Evolutionary conservation across 2,329 filamentous ascomycete genomes (phyloP), one percentile per base, ranked within the genome.

Genomic region (Arthroderma sp.): DNA sequence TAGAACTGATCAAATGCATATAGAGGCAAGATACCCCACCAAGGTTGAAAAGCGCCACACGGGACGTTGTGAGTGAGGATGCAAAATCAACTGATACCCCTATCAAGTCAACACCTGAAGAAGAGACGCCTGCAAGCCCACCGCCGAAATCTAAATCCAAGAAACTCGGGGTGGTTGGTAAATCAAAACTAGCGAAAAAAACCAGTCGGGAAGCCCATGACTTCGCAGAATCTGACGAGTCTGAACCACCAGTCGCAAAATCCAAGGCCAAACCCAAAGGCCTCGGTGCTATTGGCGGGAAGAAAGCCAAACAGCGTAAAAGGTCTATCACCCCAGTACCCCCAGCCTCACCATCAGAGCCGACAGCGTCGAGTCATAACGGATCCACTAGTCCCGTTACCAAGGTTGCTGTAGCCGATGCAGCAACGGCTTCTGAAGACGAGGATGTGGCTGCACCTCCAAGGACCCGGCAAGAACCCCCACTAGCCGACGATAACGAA

Each of bases 21-120:
- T 46, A 65, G 62, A 58, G 55, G 49, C 59, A 64, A 54, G 56
- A 62, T 47, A 64, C 57, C 4, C 58, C 61, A 39, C 59, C 61
- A 11, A 51, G 53, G 40, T 46, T 60, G 0, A 61, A 54, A 33
- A 31, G 15, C 11, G 36, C 15, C 3, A 5, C 31, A 28, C 27
- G 11, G 7, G n/a, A n/a, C 1, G 15, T 10, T n/a, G 30, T 8
- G 9, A 29, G 15, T 5, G 15, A 30, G 2, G 10, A 43, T 8
- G 15, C 15, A 22, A 22, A 22, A 22, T 22, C 3, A 22, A 22
- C 15, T 3, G 15, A 22, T 22, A 22, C 15, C 15, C 15, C 15
- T 22, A 22, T 3, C 15, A 22, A 22, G 15, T 22, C 15, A 22
- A 22, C 15, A 22, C 3, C 15, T 4, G 10, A 10, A 29, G 5